These are phyloP conservation scores for Aquilaria agallochum DNA, from an alignment of 441 rosid genomes.

Conservation along the genomic window DNA sequence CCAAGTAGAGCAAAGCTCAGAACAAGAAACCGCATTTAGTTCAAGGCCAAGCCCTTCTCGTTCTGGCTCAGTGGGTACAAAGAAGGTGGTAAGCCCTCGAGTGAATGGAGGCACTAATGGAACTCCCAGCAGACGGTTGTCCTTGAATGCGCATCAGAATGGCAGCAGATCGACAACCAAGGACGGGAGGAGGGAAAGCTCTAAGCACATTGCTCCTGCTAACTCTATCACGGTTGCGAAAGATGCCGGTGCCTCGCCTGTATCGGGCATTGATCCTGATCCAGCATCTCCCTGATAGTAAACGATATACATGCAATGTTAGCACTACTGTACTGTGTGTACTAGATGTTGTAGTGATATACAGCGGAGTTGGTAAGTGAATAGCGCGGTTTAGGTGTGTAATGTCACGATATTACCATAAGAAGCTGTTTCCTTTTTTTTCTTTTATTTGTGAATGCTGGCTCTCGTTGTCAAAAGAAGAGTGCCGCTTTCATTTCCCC, in stretches of 20 bases:
- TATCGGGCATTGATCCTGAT: conserved; percentile 52
- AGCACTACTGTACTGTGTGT: conserved; percentile 12
- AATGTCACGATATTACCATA: neutral
- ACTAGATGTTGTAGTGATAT: conserved; percentile 18
- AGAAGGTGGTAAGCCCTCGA: conserved; percentile 57
- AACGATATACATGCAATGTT: conserved; percentile 18
- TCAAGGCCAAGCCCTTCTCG: conserved; percentile 82
- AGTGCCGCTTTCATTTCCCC: too few species aligned
- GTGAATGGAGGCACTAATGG: conserved; percentile 69
- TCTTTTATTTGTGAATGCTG: too few species aligned
- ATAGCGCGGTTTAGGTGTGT: conserved; percentile 23
- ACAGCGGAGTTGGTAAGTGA: conserved; percentile 14
- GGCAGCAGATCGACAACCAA: conserved; percentile 60
- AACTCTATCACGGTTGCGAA: conserved; percentile 70
- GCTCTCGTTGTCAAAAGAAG: too few species aligned
- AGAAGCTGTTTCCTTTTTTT: too few species aligned
- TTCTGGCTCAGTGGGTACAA: conserved; percentile 34
- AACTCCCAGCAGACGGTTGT: conserved; percentile 67
- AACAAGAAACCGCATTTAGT: conserved; percentile 63
- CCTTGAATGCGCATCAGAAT: conserved; percentile 63
- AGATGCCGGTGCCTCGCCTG: conserved; percentile 66
- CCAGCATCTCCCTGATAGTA: conserved; percentile 54
- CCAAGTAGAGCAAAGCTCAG: conserved; percentile 69
- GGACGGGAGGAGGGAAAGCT: conserved; percentile 68
- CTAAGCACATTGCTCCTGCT: conserved; percentile 57